phyloP scores from a whole-genome alignment of 768 basidiomycete species.

The Pleurotus tuoliensis region DNA sequence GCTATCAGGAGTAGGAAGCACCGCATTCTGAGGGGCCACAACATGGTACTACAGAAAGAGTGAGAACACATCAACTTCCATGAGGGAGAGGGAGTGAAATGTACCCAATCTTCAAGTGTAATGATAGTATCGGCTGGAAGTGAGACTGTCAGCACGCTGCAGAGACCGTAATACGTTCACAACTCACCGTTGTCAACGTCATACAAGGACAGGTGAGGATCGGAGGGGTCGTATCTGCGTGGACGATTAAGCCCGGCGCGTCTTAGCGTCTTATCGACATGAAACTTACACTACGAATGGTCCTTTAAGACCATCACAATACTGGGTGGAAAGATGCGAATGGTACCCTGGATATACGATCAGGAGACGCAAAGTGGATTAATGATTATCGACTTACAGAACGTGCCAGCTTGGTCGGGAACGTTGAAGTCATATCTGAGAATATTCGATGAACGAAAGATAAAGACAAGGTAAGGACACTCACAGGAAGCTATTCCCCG shows the following conservation, averaged over 20 bases:
- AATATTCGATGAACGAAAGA: no score
- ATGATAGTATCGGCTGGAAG: slow-evolving; percentile 37
- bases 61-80: not conserved
- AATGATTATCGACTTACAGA: slow-evolving; percentile 14
- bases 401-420: slow-evolving; percentile 25
- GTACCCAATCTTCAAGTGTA: slow-evolving; percentile 34
- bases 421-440: slow-evolving; percentile 31
- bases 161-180: not conserved
- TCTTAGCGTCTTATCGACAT: not conserved
- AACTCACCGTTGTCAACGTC: slow-evolving; percentile 15
- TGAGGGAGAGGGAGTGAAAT: not conserved
- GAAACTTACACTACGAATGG: not conserved
- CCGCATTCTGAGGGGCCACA: not conserved
- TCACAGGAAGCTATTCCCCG: slow-evolving; percentile 34
- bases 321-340: slow-evolving; percentile 33
- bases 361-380: not conserved
- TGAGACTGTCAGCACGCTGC: not conserved
- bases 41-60: slow-evolving; percentile 6
- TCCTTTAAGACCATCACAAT: slow-evolving; percentile 31
- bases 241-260: not conserved
- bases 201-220: slow-evolving; percentile 23
- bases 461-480: not conserved
- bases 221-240: slow-evolving; percentile 23
- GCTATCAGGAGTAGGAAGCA: slow-evolving; percentile 18
- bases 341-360: slow-evolving; percentile 23